Percentiles rank a stretch among this genome's conserved stretches.
phyloP scores from a whole-genome alignment of 768 basidiomycete genomes.

The Podaxis pistillaris region DNA sequence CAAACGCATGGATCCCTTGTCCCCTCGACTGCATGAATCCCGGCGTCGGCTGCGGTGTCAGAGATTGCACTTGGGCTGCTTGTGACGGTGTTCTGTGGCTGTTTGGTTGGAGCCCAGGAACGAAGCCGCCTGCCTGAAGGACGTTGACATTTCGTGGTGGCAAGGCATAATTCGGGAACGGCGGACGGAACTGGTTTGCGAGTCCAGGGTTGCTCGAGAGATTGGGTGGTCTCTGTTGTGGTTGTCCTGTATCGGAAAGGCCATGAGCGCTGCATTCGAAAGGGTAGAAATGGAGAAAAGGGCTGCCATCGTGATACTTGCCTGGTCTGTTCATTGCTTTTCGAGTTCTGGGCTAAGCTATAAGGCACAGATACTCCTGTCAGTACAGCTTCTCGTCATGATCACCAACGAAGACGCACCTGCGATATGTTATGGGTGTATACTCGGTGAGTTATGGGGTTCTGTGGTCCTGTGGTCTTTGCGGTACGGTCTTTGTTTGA shows the following conservation, averaged over 20 bases:
- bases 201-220: constrained; percentile 64
- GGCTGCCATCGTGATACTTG: constrained; percentile 24
- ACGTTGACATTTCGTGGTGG: constrained; percentile 59
- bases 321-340: constrained; percentile 65
- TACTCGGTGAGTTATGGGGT: constrained; percentile 20
- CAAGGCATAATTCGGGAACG: constrained; percentile 53
- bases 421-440: constrained; percentile 20
- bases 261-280: constrained; percentile 21
- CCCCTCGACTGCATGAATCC: constrained; percentile 64
- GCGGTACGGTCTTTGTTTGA: constrained; percentile 34
- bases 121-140: constrained; percentile 47
- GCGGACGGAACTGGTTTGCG: constrained; percentile 61
- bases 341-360: constrained; percentile 15
- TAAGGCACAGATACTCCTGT: background rate
- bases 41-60: constrained; percentile 58
- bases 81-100: constrained; percentile 59
- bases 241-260: constrained; percentile 56
- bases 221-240: constrained; percentile 78
- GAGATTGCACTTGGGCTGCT: constrained; percentile 50
- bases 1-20: constrained; percentile 66
- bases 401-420: constrained; percentile 17
- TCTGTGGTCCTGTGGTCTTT: constrained; percentile 16
- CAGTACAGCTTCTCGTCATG: background rate
- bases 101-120: constrained; percentile 56
- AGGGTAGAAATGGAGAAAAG: constrained; percentile 13